A percentile compares a stretch with the other conserved stretches of the same genome.
Evolutionary conservation across 495 filamentous ascomycete genomes (phyloP).

Genomic region (Aspergillus conjunctus): DNA sequence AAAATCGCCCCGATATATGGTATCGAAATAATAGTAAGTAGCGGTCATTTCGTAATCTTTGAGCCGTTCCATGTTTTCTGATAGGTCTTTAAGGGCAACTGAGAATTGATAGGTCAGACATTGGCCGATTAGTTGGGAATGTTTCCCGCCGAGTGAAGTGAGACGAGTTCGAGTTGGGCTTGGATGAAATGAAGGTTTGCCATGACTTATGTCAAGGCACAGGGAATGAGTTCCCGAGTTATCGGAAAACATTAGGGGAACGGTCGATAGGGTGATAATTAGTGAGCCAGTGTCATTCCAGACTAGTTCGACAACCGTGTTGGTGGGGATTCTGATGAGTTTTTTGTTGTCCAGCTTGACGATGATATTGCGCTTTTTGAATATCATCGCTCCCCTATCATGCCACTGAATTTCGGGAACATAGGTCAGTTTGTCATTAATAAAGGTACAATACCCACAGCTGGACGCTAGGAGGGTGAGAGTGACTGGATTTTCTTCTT

Average conservation of each 20-base stretch:
- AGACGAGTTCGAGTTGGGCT: slow-evolving; percentile 9
- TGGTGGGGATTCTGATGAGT: slow-evolving; percentile 25
- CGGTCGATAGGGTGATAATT: slow-evolving; percentile 17
- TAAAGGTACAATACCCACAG: slow-evolving; percentile 56
- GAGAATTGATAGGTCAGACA: slow-evolving; percentile 34
- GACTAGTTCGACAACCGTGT: slow-evolving; percentile 21
- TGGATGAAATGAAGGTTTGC: neutral
- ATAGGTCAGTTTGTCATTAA: slow-evolving; percentile 42
- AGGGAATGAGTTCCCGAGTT: neutral
- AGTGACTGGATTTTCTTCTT: slow-evolving; percentile 9
- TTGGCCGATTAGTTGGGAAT: slow-evolving; percentile 26
- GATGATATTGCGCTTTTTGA: slow-evolving; percentile 36
- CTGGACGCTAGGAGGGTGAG: slow-evolving; percentile 38
- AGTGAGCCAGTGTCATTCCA: slow-evolving; percentile 15
- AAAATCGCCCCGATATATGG: neutral
- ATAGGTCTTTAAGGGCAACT: slow-evolving; percentile 1
- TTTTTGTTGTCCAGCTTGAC: slow-evolving; percentile 11
- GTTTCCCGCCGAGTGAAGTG: slow-evolving; percentile 15
- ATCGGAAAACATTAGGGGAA: slow-evolving; percentile 24
- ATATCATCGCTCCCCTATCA: slow-evolving; percentile 40
- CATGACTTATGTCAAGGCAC: neutral
- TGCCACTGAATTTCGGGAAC: slow-evolving; percentile 44
- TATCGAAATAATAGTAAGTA: neutral
- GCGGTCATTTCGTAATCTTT: slow-evolving; percentile 19
- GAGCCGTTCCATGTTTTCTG: slow-evolving; percentile 13